Conservation (phyloP, 345 rosid species). For the Viola odorata region DNA sequence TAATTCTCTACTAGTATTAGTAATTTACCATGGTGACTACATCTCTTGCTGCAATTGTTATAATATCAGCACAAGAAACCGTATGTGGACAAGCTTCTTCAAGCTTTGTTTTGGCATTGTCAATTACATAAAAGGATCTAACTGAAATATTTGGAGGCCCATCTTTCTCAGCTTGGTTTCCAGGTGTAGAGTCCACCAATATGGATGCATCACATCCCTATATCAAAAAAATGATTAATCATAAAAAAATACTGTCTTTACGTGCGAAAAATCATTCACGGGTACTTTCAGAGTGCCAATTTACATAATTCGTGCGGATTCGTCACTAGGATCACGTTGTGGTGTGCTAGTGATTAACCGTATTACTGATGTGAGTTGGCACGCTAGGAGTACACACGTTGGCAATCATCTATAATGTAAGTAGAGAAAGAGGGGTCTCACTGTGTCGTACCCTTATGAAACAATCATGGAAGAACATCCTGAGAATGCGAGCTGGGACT, state of each 20-base stretch:
- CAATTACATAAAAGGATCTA: constrained; percentile 69
- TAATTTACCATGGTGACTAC: constrained; percentile 52
- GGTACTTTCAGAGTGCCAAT: too few relatives aligned
- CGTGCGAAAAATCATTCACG: too few relatives aligned
- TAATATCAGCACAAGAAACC: constrained; percentile 67
- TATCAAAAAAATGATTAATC: neutral
- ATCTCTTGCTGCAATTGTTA: constrained; percentile 79
- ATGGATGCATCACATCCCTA: constrained; percentile 89
- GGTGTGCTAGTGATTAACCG: too few relatives aligned
- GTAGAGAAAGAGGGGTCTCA: neutral
- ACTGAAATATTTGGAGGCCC: constrained; percentile 75
- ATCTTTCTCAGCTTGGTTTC: constrained; percentile 79
- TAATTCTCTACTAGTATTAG: neutral
- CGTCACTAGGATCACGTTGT: too few relatives aligned
- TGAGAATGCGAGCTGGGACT: constrained; percentile 74
- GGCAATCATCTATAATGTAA: too few relatives aligned
- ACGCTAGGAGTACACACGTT: too few relatives aligned
- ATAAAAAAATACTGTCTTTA: too few relatives aligned
- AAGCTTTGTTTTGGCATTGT: constrained; percentile 65
- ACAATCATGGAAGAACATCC: constrained; percentile 94
- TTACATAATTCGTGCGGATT: too few relatives aligned
- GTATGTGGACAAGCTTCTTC: constrained; percentile 59
- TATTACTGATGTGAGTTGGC: too few relatives aligned
- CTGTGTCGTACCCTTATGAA: constrained; percentile 54
- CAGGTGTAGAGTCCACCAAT: constrained; percentile 52